Evolutionary conservation across 176 grass and related monocot genomes (phyloP), one percentile per base, ranked within the genome.

Genomic region (Carex cristatella): DNA sequence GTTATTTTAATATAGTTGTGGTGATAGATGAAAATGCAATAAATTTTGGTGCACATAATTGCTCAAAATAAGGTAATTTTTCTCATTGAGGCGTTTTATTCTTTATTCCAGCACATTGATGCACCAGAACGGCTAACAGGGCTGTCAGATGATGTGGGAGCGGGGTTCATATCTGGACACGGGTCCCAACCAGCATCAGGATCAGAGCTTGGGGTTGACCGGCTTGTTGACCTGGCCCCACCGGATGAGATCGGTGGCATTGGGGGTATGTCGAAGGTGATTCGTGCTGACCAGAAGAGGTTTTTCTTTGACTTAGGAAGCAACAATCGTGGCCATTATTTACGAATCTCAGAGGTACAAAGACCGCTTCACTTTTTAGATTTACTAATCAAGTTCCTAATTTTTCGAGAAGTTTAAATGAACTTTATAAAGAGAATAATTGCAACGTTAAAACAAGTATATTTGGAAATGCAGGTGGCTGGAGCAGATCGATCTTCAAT

Each of bases 281-380:
- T 99, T 70, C 91, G 96, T 88, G 96, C 85, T 67, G 96, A 99
- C 85, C 96, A 99, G 54, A 99, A 99, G 87, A 91, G 91, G 85
- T 99, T 99, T 80, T 99, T 99, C 87, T 99, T 99, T 81, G 96
- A 99, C 66, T 84, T 98, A 48, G 96, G 96, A 33, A 98, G 90
- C 72, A 98, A 98, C 85, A 98, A 93, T 48, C 91, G 96, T 65
- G 96, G 96, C 4, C 96, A 98, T 85, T 98, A 94, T 87, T 89
- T 98, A 86, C 90, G 90, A 85, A 98, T 98, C 67, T 98, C 96
- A 7, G 96, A 98, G 93, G 96, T 78, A 78, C 11, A 87, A 42
- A 59, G 42, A 15, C 79, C 44, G 82, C 4, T 65, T 16, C 2
- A 0, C 8, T 14, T 60, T 46, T 32, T 16, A 76, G 16, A 60